These are phyloP conservation scores for Penicillium desertorum DNA, from an alignment of 495 filamentous ascomycete species.

Conservation along the genomic window DNA sequence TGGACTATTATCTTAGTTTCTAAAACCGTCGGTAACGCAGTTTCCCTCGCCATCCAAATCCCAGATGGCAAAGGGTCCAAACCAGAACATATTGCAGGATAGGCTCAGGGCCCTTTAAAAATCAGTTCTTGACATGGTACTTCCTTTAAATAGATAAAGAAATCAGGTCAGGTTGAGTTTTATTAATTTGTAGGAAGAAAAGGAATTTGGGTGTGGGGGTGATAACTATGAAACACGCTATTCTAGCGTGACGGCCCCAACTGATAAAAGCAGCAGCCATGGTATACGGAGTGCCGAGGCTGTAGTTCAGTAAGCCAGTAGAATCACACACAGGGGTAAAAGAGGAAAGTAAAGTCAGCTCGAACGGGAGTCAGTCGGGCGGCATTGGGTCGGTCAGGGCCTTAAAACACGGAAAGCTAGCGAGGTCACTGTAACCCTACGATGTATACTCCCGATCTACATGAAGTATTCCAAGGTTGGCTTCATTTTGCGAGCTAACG, in stretches of 20 bases:
- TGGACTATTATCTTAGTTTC: no score
- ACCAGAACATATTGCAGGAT: no score
- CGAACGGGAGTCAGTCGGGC: not conserved
- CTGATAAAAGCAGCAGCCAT: not conserved
- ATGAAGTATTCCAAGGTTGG: not conserved
- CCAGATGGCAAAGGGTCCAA: no score
- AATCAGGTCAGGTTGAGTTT: no score
- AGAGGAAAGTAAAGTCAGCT: not conserved
- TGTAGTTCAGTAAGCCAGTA: not conserved
- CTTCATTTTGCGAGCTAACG: not conserved
- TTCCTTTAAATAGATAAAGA: no score
- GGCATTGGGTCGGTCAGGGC: not conserved
- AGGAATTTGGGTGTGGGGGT: not conserved
- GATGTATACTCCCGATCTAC: not conserved
- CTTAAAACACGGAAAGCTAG: not conserved
- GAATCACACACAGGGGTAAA: not conserved
- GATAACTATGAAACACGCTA: conserved; percentile 4
- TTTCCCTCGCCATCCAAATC: no score
- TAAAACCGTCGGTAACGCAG: no score
- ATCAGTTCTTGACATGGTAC: no score
- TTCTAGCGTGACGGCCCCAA: not conserved
- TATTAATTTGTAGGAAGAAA: not conserved
- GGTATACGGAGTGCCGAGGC: not conserved
- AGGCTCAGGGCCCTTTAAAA: no score
- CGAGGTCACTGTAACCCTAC: not conserved